Evolutionary conservation across 1,284 basidiomycete genomes (phyloP), one percentile per base, ranked within the genome.

Genomic region (Cryptococcus deneoformans): DNA sequence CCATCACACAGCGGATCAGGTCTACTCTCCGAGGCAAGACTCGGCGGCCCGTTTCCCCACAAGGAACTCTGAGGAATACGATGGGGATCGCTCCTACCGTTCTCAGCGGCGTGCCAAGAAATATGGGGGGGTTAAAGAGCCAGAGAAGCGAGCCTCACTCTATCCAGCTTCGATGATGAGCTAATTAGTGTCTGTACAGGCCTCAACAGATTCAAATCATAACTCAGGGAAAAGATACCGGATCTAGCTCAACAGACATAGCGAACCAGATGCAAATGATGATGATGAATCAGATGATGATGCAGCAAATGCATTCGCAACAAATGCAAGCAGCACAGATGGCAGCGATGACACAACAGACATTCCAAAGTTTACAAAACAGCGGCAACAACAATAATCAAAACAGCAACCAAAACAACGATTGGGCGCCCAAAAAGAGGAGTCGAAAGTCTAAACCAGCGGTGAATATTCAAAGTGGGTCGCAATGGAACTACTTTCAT

Each of bases 201-300:
- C 59, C 59, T 12, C 53, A 24, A 24, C n/a, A 47, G 35, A 53
- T 61, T 8, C 59, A 63, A 49, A 52, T 61, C 34, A 45, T 62
- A 2, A 48, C 45, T 11, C 58, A 58, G 50, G 50, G 39, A 38
- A n/a, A 39, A 34, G 50, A 56, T 11, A 12, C 52, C 8, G 53
- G 36, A 8, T 39, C 36, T 9, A 38, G 35, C 12, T 50, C 49
- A 6, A 39, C 35, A 6, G 55, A 53, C 36, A 38, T 57, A 7
- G 56, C 54, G 36, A 64, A 69, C 36, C 48, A 61, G 34, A 69
- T 71, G 66, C 65, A 66, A 43, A 63, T 67, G 63, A 62, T 68
- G 59, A 71, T 71, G 69, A 68, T 71, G 68, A 66, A 63, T 34
- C 63, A 67, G 53, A 69, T 71, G 68, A 66, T 68, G 69, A 62